Conservation (phyloP, 331 rosid genomes). For the Phaseolus coccineus region DNA sequence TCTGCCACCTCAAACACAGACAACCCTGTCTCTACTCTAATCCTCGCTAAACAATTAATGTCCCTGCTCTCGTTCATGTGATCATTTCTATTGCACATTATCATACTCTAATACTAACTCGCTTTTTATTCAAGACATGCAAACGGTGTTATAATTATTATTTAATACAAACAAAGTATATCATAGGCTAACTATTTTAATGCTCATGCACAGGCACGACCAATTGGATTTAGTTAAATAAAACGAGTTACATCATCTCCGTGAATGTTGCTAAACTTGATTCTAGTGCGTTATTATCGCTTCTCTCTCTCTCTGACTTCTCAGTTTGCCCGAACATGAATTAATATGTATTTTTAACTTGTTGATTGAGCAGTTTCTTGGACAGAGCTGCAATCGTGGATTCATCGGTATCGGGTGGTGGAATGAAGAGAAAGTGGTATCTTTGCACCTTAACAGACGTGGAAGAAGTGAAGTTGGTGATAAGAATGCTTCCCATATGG, state of each 20-base stretch:
- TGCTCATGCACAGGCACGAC: neutral
- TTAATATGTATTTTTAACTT: neutral
- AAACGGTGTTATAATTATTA: too few species aligned
- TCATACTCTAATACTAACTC: neutral
- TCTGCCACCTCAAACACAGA: constrained; percentile 12
- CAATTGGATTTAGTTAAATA: neutral
- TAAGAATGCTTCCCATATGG: constrained; percentile 95
- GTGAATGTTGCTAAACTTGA: neutral
- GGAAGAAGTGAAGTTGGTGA: constrained; percentile 79
- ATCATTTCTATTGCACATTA: too few species aligned
- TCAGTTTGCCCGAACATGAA: neutral
- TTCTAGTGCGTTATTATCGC: too few species aligned
- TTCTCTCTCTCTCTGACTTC: too few species aligned
- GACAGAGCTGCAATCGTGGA: constrained; percentile 84
- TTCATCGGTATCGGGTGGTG: neutral
- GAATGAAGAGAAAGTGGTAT: constrained; percentile 61
- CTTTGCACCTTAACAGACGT: constrained; percentile 78
- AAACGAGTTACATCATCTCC: neutral
- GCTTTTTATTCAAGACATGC: neutral
- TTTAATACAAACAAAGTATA: too few species aligned
- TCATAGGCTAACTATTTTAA: neutral
- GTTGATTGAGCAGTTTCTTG: constrained; percentile 65
- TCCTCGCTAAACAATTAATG: constrained; percentile 7
- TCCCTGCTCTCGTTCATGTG: neutral
- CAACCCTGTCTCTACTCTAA: neutral